Evolutionary conservation across 345 rosid species (phyloP).

Genomic region (Pseudoturritis turrita): DNA sequence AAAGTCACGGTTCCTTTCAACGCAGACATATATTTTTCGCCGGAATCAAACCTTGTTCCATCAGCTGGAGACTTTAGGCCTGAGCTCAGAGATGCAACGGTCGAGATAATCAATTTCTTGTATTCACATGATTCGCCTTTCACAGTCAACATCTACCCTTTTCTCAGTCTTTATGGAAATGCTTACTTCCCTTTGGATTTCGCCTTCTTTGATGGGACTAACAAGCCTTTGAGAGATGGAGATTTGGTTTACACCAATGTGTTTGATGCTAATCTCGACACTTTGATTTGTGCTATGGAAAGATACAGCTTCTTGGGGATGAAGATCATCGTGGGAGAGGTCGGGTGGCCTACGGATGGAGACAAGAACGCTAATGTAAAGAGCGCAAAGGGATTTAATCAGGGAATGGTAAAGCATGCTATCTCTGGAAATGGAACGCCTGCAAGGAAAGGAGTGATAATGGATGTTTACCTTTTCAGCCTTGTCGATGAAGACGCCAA

Average conservation of each 20-base stretch:
- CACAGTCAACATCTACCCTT: constrained; percentile 77
- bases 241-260: constrained; percentile 50
- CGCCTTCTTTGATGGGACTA: constrained; percentile 66
- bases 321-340: constrained; percentile 66
- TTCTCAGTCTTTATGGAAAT: constrained; percentile 71
- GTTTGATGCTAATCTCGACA: constrained; percentile 75
- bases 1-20: constrained; percentile 72
- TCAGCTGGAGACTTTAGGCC: constrained; percentile 70
- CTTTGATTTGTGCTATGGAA: constrained; percentile 52
- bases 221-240: constrained; percentile 55
- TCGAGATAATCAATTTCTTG: constrained; percentile 54
- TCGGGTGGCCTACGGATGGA: constrained; percentile 89
- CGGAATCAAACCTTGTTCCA: constrained; percentile 48
- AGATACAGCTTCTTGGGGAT: constrained; percentile 60
- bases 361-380: constrained; percentile 45
- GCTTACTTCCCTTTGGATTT: constrained; percentile 57
- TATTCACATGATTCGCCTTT: constrained; percentile 52
- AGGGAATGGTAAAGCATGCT: constrained; percentile 51
- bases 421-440: constrained; percentile 67
- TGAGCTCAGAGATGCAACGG: constrained; percentile 47
- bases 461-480: constrained; percentile 61
- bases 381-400: constrained; percentile 59
- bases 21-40: constrained; percentile 64
- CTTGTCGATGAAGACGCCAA: constrained; percentile 64
- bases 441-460: constrained; percentile 40